Base-by-base conservation (phyloP, 768 basidiomycete species). In the Boletus reticulatus region DNA sequence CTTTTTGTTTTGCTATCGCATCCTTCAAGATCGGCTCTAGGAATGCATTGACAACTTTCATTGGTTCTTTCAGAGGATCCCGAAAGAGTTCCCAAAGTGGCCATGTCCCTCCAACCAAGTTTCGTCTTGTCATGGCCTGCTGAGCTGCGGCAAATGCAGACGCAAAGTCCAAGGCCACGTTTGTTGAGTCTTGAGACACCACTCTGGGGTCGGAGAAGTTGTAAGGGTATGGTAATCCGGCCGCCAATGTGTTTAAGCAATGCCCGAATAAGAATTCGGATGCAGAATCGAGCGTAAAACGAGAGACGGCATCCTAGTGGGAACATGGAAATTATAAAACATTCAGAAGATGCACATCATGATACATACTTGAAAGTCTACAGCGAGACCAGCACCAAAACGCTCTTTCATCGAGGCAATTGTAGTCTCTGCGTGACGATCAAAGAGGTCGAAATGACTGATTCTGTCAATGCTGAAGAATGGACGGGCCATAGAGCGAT, bases 381-480 rank as follows among this genome's bases (percentile, higher is more conserved):
- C 67, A 0, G 85, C 72, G 36, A 78, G 72, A 3, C 82, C 84
- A 20, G 72, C 67, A 5, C 62, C 52, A 29, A 82, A 73, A 9
- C 84, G 75, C 4, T 63, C 65, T 45, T 76, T 78, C 45, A 81
- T 74, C 44, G 76, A 67, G 5, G 65, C 58, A 6, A 88, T 67
- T 6, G 79, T 75, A n/a, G 77, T 69, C 42, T 78, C 75, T 6
- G 80, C 75, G 44, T 84, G 83, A 13, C 77, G 72, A 48, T 80
- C 81, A 59, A 86, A 87, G 31, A 80, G 82, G 24, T 85, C 80
- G 50, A 86, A 87, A 63, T 86, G 80, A 44, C 76, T 80, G 50
- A 86, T 80, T 32, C 79, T 73, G 34, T 88, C 85, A 43, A 76
- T 77, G 51, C 68, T 79, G 72, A 90, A 89, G 74, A 89, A 88